Evolutionary conservation across 1,284 basidiomycete genomes (phyloP).

Genomic region (Leccinum subrobustum): DNA sequence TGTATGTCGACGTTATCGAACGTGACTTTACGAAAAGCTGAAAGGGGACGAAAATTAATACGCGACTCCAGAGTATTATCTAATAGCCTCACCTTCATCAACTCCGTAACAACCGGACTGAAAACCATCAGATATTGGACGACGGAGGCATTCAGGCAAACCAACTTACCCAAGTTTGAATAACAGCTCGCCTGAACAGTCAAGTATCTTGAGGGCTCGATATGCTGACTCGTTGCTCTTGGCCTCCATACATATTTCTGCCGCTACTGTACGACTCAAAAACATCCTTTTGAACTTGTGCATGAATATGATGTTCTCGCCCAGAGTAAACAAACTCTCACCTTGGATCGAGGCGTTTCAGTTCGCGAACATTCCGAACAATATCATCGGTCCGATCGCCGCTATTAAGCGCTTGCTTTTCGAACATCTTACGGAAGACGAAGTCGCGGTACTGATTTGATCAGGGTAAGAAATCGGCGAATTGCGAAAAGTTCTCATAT

Average conservation of each 20-base stretch:
- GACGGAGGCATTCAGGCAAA: conserved; percentile 22
- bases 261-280: conserved; percentile 72
- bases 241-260: conserved; percentile 76
- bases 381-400: conserved; percentile 61
- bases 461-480: conserved; percentile 15
- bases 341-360: conserved; percentile 65
- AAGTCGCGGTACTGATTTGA: conserved; percentile 68
- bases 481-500: conserved; percentile 11
- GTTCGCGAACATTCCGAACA: conserved; percentile 61
- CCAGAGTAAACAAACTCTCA: conserved; percentile 27
- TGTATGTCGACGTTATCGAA: conserved; percentile 52
- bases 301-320: conserved; percentile 11
- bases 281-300: conserved; percentile 56
- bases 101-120: conserved; percentile 55
- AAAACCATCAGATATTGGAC: conserved; percentile 14
- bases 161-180: conserved; percentile 55
- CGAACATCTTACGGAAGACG: conserved; percentile 80
- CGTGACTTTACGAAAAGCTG: conserved; percentile 69
- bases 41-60: conserved; percentile 9
- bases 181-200: conserved; percentile 56
- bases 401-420: conserved; percentile 50
- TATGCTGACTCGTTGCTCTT: conserved; percentile 67
- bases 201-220: conserved; percentile 59
- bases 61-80: neutral
- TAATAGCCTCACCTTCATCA: conserved; percentile 51